Conservation (phyloP, 2,329 filamentous ascomycete species). For the Huntiella savannae region DNA sequence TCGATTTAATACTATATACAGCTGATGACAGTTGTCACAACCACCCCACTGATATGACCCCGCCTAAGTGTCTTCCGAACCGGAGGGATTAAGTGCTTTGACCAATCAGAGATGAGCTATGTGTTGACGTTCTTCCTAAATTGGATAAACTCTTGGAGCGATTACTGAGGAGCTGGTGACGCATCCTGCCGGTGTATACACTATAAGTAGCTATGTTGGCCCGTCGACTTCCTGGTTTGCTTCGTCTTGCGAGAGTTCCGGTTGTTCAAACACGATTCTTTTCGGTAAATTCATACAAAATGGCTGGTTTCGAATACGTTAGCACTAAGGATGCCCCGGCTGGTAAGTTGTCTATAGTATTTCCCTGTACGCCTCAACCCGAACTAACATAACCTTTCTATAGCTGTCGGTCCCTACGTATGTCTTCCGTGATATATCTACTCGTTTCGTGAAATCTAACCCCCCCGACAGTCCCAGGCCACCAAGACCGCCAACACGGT, state of each 20-base stretch:
- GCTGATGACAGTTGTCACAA: not conserved
- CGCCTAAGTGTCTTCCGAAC: slow-evolving; percentile 6
- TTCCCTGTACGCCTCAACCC: not conserved
- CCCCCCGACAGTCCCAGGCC: slow-evolving; percentile 35
- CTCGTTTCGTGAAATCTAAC: not conserved
- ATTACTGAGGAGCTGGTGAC: not conserved
- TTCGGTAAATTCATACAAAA: slow-evolving; percentile 6
- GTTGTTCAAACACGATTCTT: slow-evolving; percentile 1
- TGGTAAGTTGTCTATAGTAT: slow-evolving; percentile 24
- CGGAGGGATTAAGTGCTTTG: slow-evolving; percentile 2
- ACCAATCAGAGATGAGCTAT: not conserved
- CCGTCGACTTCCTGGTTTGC: slow-evolving; percentile 2
- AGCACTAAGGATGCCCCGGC: slow-evolving; percentile 40
- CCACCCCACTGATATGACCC: slow-evolving; percentile 7
- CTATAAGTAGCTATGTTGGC: slow-evolving; percentile 4
- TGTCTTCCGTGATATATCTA: slow-evolving; percentile 14
- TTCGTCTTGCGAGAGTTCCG: not conserved
- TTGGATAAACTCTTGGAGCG: not conserved
- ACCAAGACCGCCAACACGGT: slow-evolving; percentile 46
- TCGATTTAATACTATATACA: slow-evolving; percentile 1
- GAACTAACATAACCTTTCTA: not conserved
- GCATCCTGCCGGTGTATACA: not conserved
- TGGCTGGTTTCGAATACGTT: slow-evolving; percentile 19
- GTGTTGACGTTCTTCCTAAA: slow-evolving; percentile 2
- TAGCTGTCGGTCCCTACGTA: slow-evolving; percentile 47